Evolutionary conservation across 2,329 filamentous ascomycete species (phyloP).

Genomic region (Colletotrichum melonis): DNA sequence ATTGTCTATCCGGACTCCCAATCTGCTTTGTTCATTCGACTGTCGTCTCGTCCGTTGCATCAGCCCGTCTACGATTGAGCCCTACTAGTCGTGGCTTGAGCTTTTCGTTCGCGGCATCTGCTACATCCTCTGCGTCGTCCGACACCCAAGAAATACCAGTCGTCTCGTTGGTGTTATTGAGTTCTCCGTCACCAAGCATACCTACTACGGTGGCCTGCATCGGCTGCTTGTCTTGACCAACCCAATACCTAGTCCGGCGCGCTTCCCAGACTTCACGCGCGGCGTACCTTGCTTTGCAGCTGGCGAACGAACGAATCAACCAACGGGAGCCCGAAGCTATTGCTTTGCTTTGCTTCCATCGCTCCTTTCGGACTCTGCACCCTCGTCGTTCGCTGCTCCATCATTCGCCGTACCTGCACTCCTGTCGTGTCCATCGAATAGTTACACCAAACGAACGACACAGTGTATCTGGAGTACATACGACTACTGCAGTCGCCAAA

Average conservation of each 20-base stretch:
- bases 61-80: constrained; percentile 3
- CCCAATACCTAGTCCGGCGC: constrained; percentile 21
- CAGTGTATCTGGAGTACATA: constrained; percentile 33
- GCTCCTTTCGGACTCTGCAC: constrained; percentile 22
- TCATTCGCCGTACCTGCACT: constrained; percentile 49
- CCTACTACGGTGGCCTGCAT: constrained; percentile 9
- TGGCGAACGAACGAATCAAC: constrained; percentile 26
- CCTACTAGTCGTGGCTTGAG: constrained; percentile 2
- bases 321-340: constrained; percentile 16
- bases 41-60: constrained; percentile 3
- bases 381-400: constrained; percentile 30
- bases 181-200: constrained; percentile 9
- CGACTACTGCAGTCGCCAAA: constrained; percentile 28
- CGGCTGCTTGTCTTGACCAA: constrained; percentile 26
- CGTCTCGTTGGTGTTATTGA: constrained; percentile 16
- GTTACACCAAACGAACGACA: constrained; percentile 41
- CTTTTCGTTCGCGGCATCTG: constrained; percentile 14
- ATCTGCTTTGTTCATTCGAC: neutral
- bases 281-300: constrained; percentile 30
- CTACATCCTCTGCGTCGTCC: constrained; percentile 18
- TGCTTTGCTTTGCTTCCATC: constrained; percentile 25
- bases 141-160: constrained; percentile 13
- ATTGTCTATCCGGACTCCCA: constrained; percentile 17
- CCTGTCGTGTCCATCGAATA: constrained; percentile 47
- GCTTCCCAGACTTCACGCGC: constrained; percentile 28